A percentile compares a stretch with the other conserved stretches of the same genome.
Conservation (phyloP, 2,329 filamentous ascomycete species). For the Chaetomiaceae sp. region DNA sequence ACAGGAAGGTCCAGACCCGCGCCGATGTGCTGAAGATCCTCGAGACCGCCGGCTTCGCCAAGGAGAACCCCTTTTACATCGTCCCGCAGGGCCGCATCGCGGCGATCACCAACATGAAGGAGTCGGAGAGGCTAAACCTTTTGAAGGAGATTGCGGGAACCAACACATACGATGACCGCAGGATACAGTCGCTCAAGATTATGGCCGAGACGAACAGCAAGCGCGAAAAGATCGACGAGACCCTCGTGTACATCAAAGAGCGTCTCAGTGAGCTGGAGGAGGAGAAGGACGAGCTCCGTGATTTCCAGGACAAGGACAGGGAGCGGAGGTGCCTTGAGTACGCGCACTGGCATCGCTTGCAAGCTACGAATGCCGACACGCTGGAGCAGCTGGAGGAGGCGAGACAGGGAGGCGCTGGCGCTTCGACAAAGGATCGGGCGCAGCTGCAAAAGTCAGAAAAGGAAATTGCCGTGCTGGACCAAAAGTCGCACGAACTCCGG, state of each 20-base stretch:
- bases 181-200: conserved; percentile 89
- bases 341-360: conserved; percentile 85
- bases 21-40: conserved; percentile 90
- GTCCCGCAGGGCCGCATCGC: conserved; percentile 96
- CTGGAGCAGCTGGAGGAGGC: conserved; percentile 79
- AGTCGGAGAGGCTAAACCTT: conserved; percentile 79
- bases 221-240: conserved; percentile 86
- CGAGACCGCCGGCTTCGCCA: conserved; percentile 92
- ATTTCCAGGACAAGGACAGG: conserved; percentile 90
- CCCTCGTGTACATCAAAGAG: conserved; percentile 86
- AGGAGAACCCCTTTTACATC: conserved; percentile 98
- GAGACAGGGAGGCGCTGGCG: conserved; percentile 75
- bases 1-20: conserved; percentile 94
- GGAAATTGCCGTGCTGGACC: conserved; percentile 68
- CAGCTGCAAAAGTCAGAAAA: conserved; percentile 73
- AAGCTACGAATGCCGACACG: conserved; percentile 68
- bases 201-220: conserved; percentile 97
- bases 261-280: conserved; percentile 85
- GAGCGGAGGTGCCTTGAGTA: conserved; percentile 91
- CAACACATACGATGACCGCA: conserved; percentile 89
- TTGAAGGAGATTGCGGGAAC: conserved; percentile 98
- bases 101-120: conserved; percentile 96
- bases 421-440: conserved; percentile 72
- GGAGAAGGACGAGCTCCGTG: conserved; percentile 91
- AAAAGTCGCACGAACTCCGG: conserved; percentile 70